A percentile compares a stretch with the other conserved stretches of the same genome.
These are phyloP conservation scores for Backusella mclennaniae DNA, from an alignment of 192 early-diverging fungal species.

Conservation along the genomic window DNA sequence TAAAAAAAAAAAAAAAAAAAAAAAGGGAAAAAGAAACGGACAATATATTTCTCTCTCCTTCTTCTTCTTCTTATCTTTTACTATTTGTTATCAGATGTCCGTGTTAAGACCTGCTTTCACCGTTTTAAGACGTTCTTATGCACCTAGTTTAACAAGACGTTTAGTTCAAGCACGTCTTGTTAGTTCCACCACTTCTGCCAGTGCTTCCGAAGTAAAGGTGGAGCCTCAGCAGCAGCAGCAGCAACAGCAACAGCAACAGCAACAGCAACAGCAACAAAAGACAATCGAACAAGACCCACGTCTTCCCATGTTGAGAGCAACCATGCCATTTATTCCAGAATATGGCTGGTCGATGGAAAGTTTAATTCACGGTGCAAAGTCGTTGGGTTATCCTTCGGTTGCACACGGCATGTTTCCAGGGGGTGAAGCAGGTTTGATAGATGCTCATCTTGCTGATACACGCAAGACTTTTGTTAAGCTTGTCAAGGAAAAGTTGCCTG, in stretches of 20 bases:
- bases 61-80: neutral
- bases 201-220: neutral
- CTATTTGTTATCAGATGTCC: slow-evolving; percentile 4
- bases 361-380: slow-evolving; percentile 59
- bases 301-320: slow-evolving; percentile 47
- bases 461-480: slow-evolving; percentile 47
- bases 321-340: slow-evolving; percentile 64
- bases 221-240: neutral
- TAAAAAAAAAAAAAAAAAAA: neutral
- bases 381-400: slow-evolving; percentile 68
- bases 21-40: neutral
- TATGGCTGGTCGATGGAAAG: slow-evolving; percentile 77
- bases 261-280: neutral
- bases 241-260: neutral
- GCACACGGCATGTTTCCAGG: slow-evolving; percentile 66
- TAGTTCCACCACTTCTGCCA: neutral
- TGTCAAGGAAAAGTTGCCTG: slow-evolving; percentile 48
- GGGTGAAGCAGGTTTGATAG: slow-evolving; percentile 69
- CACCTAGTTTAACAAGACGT: neutral
- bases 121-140: neutral
- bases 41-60: neutral
- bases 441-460: slow-evolving; percentile 71
- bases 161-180: neutral
- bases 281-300: neutral
- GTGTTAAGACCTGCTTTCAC: neutral